Evolutionary conservation across 441 rosid genomes (phyloP).

Genomic region (Aleurites moluccanus): DNA sequence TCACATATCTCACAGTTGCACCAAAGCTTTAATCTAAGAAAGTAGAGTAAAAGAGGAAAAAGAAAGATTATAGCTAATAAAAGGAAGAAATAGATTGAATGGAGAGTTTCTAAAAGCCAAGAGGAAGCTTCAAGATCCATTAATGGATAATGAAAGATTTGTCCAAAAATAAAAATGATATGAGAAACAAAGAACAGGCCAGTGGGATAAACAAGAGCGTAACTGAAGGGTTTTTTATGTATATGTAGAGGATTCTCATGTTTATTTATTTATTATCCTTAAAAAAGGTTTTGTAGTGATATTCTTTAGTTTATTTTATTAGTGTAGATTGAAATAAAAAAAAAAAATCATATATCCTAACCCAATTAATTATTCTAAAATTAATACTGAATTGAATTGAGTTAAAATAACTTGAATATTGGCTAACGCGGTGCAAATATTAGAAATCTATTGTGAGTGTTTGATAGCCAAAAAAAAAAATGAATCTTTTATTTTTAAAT

Average conservation of each 20-base stretch:
- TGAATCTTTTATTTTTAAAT: too few species aligned
- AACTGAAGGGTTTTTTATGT: background rate
- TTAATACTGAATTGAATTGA: too few species aligned
- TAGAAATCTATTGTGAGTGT: too few species aligned
- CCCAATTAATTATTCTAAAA: too few species aligned
- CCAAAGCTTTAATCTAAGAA: conserved; percentile 30
- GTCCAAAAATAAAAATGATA: background rate
- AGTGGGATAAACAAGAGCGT: conserved; percentile 17
- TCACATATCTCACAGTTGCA: conserved; percentile 50
- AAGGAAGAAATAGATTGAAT: conserved; percentile 18
- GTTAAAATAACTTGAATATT: too few species aligned
- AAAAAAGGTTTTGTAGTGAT: background rate
- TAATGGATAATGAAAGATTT: conserved; percentile 10
- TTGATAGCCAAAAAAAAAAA: too few species aligned
- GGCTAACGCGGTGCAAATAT: too few species aligned
- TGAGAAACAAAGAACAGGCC: background rate
- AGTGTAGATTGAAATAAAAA: too few species aligned
- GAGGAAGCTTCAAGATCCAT: conserved; percentile 37
- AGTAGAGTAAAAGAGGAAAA: conserved; percentile 10
- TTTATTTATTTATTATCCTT: background rate
- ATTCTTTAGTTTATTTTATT: background rate
- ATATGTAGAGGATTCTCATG: background rate
- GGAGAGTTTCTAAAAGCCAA: conserved; percentile 19
- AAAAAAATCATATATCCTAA: too few species aligned
- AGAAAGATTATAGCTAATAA: conserved; percentile 12